These are phyloP conservation scores for Alternaria infectoria DNA, from an alignment of 2,329 filamentous ascomycete species.

Conservation along the genomic window DNA sequence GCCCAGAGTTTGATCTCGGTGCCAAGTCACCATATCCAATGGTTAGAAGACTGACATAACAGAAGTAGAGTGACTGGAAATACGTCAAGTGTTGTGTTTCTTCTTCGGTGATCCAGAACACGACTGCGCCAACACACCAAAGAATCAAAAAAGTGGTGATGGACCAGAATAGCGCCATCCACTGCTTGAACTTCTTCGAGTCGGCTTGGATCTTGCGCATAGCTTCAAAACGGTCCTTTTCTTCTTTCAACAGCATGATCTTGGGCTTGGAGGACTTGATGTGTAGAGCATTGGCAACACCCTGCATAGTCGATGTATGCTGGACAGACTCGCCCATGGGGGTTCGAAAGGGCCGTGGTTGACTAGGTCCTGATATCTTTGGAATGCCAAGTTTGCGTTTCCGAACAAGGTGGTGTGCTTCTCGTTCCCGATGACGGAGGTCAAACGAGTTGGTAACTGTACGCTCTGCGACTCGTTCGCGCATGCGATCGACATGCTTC, in stretches of 20 bases:
- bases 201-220: slow-evolving; percentile 81
- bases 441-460: slow-evolving; percentile 62
- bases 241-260: slow-evolving; percentile 62
- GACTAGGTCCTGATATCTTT: slow-evolving; percentile 35
- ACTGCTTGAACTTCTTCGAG: slow-evolving; percentile 70
- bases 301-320: slow-evolving; percentile 7
- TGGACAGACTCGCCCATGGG: slow-evolving; percentile 24
- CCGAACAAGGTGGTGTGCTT: slow-evolving; percentile 30
- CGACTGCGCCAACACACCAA: slow-evolving; percentile 79
- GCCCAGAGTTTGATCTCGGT: slow-evolving; percentile 77
- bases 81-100: slow-evolving; percentile 68
- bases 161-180: slow-evolving; percentile 75
- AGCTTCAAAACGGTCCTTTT: slow-evolving; percentile 72
- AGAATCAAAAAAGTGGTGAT: slow-evolving; percentile 71
- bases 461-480: slow-evolving; percentile 61
- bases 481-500: slow-evolving; percentile 62
- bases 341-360: slow-evolving; percentile 28
- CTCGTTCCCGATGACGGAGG: slow-evolving; percentile 46
- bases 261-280: slow-evolving; percentile 48
- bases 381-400: slow-evolving; percentile 20
- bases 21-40: slow-evolving; percentile 86
- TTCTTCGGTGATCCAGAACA: slow-evolving; percentile 71
- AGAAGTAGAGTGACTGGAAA: slow-evolving; percentile 84
- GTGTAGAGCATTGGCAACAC: slow-evolving; percentile 14
- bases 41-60: slow-evolving; percentile 81